Base-by-base conservation (phyloP, 1,284 basidiomycete genomes). In the Trametes pubescens region DNA sequence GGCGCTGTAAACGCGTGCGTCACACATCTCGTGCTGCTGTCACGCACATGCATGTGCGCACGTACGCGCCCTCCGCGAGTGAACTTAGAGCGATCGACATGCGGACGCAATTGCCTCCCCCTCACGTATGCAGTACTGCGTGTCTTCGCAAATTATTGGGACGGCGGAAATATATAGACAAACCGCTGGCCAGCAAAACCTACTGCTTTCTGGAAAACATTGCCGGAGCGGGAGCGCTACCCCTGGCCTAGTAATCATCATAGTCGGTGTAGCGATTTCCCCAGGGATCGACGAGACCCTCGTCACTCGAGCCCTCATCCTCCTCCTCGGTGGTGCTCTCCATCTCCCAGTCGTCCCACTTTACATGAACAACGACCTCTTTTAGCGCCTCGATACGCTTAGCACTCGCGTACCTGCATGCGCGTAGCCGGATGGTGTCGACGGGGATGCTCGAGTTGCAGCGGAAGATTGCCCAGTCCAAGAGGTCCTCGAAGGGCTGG, bases 321-420 rank as follows among this genome's bases (percentile, higher is more conserved):
- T 65, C 59, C 2, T 61, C 63, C 48, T 65, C 63, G 14, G 14
- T 34, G 16, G 26, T 34, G 14, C 48, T 46, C 24, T 54, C 59
- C 44, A 4, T 1, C 51, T 60, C 59, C 40, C 24, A 47, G n/a
- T 16, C 43, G 26, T 60, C 59, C 59, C 59, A 60, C 10, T 32
- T 21, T 21, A 60, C 43, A 38, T 60, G 32, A 24, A 46, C 40
- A 3, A 60, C 59, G 8, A 60, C 51, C 43, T 48, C 59, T 8
- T 34, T 22, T 13, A 60, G 37, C 26, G 21, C 24, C 22, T 47
- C 51, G 18, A 54, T 40, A 16, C 44, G 26, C 1, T 18, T 22
- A 10, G 47, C 32, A 21, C 9, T 29, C 7, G 51, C 44, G 34
- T 60, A 24, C 16, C 2, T 22, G 32, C 59, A 60, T 10, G 14